These are phyloP conservation scores for Pseudonitzschia delicatissima DNA, from an alignment of 108 stramenopile genomes.

Conservation along the genomic window DNA sequence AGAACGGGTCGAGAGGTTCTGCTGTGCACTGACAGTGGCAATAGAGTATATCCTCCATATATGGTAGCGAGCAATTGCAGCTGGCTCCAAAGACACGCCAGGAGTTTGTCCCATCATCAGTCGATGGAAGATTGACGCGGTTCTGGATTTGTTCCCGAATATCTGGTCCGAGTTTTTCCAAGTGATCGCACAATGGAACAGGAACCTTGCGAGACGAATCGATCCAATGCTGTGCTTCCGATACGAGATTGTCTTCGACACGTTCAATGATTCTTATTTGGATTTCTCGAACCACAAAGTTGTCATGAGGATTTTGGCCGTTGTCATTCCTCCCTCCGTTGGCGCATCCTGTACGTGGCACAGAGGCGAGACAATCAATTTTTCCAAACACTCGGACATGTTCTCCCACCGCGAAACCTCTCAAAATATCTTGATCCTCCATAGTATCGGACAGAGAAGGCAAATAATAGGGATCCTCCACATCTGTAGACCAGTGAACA, in stretches of 20 bases:
- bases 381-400: conserved; percentile 54
- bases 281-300: conserved; percentile 26
- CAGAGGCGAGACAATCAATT: conserved; percentile 46
- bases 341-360: too few relatives aligned
- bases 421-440: background rate
- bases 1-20: conserved; percentile 60
- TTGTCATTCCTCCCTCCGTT: background rate
- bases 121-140: conserved; percentile 32
- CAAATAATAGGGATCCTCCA: conserved; percentile 18
- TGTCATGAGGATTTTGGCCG: background rate
- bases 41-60: conserved; percentile 58
- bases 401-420: conserved; percentile 44
- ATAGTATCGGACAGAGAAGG: conserved; percentile 18
- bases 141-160: conserved; percentile 23
- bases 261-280: conserved; percentile 17
- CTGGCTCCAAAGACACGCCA: conserved; percentile 57
- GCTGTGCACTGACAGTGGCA: conserved; percentile 74
- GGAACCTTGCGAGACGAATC: background rate
- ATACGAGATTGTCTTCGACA: background rate
- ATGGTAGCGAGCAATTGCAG: conserved; percentile 33
- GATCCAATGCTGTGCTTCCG: conserved; percentile 30
- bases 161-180: conserved; percentile 22
- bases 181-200: conserved; percentile 1
- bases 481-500: conserved; percentile 37
- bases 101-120: conserved; percentile 38